A percentile compares a stretch with the other conserved stretches of the same genome.
Conservation (phyloP, 306 rosid genomes). For the Lagenaria siceraria region DNA sequence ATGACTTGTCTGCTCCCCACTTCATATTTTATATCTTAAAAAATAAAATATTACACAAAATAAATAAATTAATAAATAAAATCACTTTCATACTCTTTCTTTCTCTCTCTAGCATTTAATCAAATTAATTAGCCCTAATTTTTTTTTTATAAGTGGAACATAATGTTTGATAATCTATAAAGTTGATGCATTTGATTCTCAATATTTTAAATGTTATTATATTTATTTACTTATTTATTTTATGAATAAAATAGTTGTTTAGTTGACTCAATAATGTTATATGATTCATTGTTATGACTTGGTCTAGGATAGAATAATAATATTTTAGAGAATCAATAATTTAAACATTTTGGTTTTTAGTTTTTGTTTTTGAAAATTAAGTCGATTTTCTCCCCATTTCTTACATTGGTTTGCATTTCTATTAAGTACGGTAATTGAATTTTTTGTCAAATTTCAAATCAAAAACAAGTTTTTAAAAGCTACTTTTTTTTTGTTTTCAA, state of each 20-base stretch:
- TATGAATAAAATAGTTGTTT: neutral
- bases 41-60: neutral
- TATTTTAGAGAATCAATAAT: neutral
- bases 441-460: no score
- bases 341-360: neutral
- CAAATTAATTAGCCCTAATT: neutral
- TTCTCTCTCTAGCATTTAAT: neutral
- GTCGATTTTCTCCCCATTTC: no score
- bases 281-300: neutral
- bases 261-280: constrained; percentile 4
- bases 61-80: neutral
- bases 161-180: neutral
- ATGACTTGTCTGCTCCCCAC: constrained; percentile 9
- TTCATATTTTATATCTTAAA: neutral
- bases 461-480: no score
- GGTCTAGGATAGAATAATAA: neutral
- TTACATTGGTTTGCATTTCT: no score
- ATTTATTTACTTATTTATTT: neutral
- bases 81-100: neutral
- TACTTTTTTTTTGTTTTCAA: no score
- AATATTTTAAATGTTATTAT: neutral
- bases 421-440: no score
- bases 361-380: no score
- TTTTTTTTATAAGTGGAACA: neutral
- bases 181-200: neutral